Base-by-base conservation (phyloP, 306 rosid species). In the Acmispon strigosus region DNA sequence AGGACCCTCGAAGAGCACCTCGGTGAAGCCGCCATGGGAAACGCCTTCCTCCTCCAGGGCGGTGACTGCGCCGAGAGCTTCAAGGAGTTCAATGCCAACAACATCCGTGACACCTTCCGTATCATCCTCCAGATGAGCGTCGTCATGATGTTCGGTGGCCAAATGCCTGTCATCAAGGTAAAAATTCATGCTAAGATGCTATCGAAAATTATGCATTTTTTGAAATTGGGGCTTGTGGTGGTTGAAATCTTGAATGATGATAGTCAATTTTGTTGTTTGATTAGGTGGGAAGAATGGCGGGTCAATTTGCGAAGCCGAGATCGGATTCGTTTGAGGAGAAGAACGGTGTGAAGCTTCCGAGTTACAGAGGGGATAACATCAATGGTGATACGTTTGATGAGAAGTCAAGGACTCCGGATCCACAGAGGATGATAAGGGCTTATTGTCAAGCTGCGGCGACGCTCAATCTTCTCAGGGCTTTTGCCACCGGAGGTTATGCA, bases 41-140 rank as follows among this genome's bases (percentile, higher is more conserved):
- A 94, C 49, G 97, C 98, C 18, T 94, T 94, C 70, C 89, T 94
- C 44, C 86, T 94, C 0, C 92, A 86, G 13, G 98, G 97, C 7
- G 98, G 98, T 4, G 98, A 94, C 47, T 94, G 98, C 29, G 98
- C 98, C 1, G 98, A 94, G 84, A 94, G 98, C 76, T 94, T 94
- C 80, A 94, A 94, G 80, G 98, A 94, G 84, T 90, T 94, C 83
- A 87, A 94, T 79, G 98, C 95, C 59, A 86, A 87, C 22, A 94
- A 94, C 77, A 94, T 90, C 54, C 92, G 98, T 72, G 98, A 94
- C 73, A 94, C 98, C 22, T 87, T 94, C 86, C 70, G 97, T 17
- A 84, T 94, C 19, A 73, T 94, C 50, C 97, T 94, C 29, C 98
- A 94, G 82, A 94, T 94, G 98, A 84, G 98, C 27, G 98, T 78